These are phyloP conservation scores for Fusarium graminum DNA, from an alignment of 2,329 filamentous ascomycete genomes.

Conservation along the genomic window DNA sequence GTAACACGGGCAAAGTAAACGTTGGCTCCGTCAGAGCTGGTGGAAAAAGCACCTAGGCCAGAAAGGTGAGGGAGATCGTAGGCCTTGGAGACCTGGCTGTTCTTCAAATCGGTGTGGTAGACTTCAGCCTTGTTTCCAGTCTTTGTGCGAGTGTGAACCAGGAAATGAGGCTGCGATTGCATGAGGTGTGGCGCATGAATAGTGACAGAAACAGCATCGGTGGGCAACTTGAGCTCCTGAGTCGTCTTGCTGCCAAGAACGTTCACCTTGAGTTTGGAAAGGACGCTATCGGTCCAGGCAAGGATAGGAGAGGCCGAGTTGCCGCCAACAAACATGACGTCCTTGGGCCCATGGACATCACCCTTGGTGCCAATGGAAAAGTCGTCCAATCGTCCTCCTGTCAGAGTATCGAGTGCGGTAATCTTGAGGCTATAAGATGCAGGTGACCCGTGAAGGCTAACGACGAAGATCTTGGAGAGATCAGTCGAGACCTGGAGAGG, in stretches of 20 bases:
- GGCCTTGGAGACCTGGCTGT: slow-evolving; percentile 76
- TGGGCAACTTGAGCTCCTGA: slow-evolving; percentile 66
- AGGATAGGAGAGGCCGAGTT: slow-evolving; percentile 81
- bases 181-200: slow-evolving; percentile 81
- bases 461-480: slow-evolving; percentile 78
- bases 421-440: slow-evolving; percentile 83
- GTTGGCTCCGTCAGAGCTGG: slow-evolving; percentile 81
- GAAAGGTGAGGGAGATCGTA: slow-evolving; percentile 81
- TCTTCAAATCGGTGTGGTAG: slow-evolving; percentile 83
- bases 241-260: slow-evolving; percentile 72
- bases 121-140: slow-evolving; percentile 84
- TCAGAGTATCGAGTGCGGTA: slow-evolving; percentile 77
- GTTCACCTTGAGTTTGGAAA: slow-evolving; percentile 76
- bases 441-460: slow-evolving; percentile 78
- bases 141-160: slow-evolving; percentile 82
- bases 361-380: slow-evolving; percentile 78
- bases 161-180: slow-evolving; percentile 82
- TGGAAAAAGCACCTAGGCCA: slow-evolving; percentile 81
- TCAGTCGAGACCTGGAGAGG: slow-evolving; percentile 82
- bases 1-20: slow-evolving; percentile 91
- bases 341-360: slow-evolving; percentile 73
- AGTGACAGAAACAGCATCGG: slow-evolving; percentile 65
- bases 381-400: slow-evolving; percentile 79
- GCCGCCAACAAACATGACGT: slow-evolving; percentile 80
- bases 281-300: slow-evolving; percentile 76